Conservation (phyloP, 2,329 filamentous ascomycete species). For the Cytospora paraplurivora region DNA sequence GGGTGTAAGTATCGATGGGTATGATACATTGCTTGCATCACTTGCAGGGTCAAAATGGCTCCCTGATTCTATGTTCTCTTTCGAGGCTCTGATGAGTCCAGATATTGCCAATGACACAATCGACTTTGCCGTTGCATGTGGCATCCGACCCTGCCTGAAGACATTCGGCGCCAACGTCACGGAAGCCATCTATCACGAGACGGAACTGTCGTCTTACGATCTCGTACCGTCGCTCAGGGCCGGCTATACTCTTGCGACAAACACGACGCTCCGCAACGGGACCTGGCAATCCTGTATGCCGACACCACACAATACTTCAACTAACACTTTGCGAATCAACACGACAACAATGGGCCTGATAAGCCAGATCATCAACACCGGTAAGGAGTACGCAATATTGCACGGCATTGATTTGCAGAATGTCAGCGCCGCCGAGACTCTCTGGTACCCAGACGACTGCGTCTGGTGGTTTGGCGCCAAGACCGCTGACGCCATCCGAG, state of each 20-base stretch:
- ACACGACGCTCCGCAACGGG: neutral
- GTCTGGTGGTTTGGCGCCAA: neutral
- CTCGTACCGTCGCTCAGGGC: neutral
- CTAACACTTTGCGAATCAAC: neutral
- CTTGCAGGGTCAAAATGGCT: neutral
- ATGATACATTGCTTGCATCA: neutral
- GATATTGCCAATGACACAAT: neutral
- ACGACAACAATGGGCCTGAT: neutral
- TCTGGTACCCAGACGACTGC: neutral
- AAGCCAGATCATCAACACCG: neutral
- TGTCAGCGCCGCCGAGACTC: neutral
- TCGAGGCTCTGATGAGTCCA: neutral
- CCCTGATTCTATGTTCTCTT: neutral
- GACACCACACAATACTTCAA: neutral
- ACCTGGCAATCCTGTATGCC: neutral
- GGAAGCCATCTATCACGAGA: neutral
- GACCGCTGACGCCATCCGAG: neutral
- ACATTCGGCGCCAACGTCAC: neutral
- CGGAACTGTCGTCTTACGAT: neutral
- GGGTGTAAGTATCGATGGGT: neutral
- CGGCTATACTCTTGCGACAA: neutral
- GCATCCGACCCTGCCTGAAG: neutral
- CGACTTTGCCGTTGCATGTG: neutral
- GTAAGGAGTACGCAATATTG: neutral
- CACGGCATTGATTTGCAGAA: neutral